phyloP scores from a whole-genome alignment of 495 filamentous ascomycete genomes.

The Lichenothelia convexa region DNA sequence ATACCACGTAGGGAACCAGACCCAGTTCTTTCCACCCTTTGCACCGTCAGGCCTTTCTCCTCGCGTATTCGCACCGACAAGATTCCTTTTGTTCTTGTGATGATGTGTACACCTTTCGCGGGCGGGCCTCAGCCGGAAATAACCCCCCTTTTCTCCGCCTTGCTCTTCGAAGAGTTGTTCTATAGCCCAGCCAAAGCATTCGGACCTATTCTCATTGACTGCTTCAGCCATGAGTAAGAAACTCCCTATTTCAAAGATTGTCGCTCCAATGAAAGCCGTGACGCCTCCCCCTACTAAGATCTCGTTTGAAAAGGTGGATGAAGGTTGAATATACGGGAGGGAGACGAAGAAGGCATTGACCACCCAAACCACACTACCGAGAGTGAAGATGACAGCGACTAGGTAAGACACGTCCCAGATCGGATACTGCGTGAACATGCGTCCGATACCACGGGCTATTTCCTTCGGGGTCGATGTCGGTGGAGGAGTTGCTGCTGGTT shows the following conservation, averaged over 20 bases:
- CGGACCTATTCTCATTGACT: conserved; percentile 43
- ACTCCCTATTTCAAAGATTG: conserved; percentile 48
- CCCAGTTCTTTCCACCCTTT: conserved; percentile 22
- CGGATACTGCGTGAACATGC: conserved; percentile 39
- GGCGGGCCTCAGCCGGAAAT: conserved; percentile 2
- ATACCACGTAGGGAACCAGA: conserved; percentile 39
- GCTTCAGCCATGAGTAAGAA: conserved; percentile 50
- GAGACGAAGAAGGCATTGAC: conserved; percentile 53
- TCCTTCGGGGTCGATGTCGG: conserved; percentile 24
- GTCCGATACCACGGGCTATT: conserved; percentile 27
- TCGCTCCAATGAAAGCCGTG: conserved; percentile 50
- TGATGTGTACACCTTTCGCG: conserved; percentile 27
- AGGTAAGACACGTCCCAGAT: conserved; percentile 54
- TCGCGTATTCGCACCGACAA: conserved; percentile 22
- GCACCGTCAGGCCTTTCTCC: no score
- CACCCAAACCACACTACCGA: conserved; percentile 46
- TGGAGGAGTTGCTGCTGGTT: conserved; percentile 21
- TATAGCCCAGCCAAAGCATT: conserved; percentile 57
- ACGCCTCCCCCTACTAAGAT: conserved; percentile 34
- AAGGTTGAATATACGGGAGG: conserved; percentile 37
- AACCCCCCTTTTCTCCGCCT: conserved; percentile 2
- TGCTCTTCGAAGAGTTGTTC: conserved; percentile 17
- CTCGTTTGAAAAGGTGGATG: conserved; percentile 37
- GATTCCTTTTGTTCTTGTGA: conserved; percentile 33
- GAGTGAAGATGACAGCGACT: conserved; percentile 44